Evolutionary conservation across 352 stramenopile species (phyloP).

Genomic region (Phytophthora aleatoria): DNA sequence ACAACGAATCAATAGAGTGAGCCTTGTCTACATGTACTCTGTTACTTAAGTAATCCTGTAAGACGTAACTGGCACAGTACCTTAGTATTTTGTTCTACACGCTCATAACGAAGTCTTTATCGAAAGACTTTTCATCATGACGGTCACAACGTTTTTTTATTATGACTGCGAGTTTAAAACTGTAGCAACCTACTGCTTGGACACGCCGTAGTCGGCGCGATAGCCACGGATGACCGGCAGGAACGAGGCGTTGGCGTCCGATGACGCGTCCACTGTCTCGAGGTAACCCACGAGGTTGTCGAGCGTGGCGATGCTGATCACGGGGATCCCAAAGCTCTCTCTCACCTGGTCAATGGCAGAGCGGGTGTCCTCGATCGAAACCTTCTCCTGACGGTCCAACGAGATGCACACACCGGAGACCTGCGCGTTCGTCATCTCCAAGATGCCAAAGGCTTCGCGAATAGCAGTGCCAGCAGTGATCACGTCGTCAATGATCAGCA

Average conservation of each 20-base stretch:
- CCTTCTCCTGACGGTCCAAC: slow-evolving; percentile 98
- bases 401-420: slow-evolving; percentile 97
- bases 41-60: too few species aligned
- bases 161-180: slow-evolving; percentile 11
- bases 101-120: too few species aligned
- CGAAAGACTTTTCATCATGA: neutral
- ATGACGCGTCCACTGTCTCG: slow-evolving; percentile 46
- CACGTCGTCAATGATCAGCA: slow-evolving; percentile 99
- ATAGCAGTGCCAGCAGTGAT: slow-evolving; percentile 99
- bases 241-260: slow-evolving; percentile 65
- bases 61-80: too few species aligned
- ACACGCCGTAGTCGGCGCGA: slow-evolving; percentile 77
- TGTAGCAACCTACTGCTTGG: slow-evolving; percentile 31
- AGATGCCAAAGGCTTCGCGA: slow-evolving; percentile 92
- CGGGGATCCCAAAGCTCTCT: slow-evolving; percentile 90
- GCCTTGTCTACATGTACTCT: too few species aligned
- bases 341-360: slow-evolving; percentile 95
- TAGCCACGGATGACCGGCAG: slow-evolving; percentile 77
- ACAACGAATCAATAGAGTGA: too few species aligned
- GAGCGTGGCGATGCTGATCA: slow-evolving; percentile 95
- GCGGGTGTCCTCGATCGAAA: slow-evolving; percentile 90
- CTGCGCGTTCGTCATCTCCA: slow-evolving; percentile 91
- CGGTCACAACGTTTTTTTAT: slow-evolving; percentile 9
- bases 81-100: too few species aligned
- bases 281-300: slow-evolving; percentile 94